Percentiles rank a stretch among this genome's conserved stretches.
phyloP scores from a whole-genome alignment of 768 basidiomycete genomes.

The Collybia nuda region DNA sequence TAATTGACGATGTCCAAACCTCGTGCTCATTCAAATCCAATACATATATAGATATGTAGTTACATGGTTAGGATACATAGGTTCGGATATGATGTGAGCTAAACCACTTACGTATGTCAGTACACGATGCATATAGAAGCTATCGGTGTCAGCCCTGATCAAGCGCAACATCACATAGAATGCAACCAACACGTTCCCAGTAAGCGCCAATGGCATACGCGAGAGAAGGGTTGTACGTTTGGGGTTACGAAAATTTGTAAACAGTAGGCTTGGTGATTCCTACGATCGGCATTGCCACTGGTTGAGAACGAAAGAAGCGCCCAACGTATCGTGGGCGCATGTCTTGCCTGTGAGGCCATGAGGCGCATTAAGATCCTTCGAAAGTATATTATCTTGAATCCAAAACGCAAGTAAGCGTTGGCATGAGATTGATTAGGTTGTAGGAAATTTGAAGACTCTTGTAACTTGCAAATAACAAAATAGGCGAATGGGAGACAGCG shows the following conservation, averaged over 20 bases:
- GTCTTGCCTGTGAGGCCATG: background rate
- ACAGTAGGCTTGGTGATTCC: background rate
- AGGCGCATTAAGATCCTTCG: conserved; percentile 11
- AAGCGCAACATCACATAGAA: background rate
- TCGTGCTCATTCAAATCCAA: too few species aligned
- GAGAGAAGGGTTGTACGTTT: conserved; percentile 1
- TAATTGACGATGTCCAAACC: too few species aligned
- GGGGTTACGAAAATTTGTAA: background rate
- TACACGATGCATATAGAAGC: too few species aligned
- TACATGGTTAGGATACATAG: too few species aligned
- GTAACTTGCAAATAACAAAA: conserved; percentile 46
- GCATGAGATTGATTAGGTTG: conserved; percentile 10
- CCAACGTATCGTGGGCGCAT: background rate
- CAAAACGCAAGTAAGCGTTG: conserved; percentile 17
- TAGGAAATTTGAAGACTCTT: conserved; percentile 30
- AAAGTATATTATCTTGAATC: conserved; percentile 13
- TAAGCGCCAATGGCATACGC: conserved; percentile 6
- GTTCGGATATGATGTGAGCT: too few species aligned
- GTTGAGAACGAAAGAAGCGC: background rate
- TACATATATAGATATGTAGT: too few species aligned
- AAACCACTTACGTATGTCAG: too few species aligned
- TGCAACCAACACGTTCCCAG: conserved; percentile 6
- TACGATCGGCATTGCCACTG: too few species aligned
- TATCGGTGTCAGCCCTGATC: too few species aligned
- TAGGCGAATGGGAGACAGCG: conserved; percentile 47